Base-by-base conservation (phyloP, 2,329 filamentous ascomycete species). In the Teratosphaeriaceae sp. region DNA sequence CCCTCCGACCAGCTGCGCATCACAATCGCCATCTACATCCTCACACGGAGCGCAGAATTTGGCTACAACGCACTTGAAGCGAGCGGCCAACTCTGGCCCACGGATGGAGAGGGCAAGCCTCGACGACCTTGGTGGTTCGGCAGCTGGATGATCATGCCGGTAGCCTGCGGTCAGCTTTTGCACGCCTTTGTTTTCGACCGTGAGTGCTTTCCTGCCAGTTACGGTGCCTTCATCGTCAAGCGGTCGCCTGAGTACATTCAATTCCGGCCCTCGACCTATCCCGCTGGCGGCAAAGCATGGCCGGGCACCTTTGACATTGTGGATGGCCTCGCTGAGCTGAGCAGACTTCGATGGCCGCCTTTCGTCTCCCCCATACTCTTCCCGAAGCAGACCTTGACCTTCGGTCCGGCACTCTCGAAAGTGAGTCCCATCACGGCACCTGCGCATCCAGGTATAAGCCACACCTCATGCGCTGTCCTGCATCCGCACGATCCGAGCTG, bases 401-500 rank as follows among this genome's bases (percentile, higher is more conserved):
- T 50, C 3, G 40, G 40, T 6, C 60, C 75, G 3, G 71, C 80
- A 3, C 74, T 94, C n/a, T 61, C 73, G 18, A 68, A 76, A 11
- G 82, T 96, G 44, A 75, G 82, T 0, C 85, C 88, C 1, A 79
- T 97, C 42, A 88, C 87, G 1, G 82, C 84, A 1, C 78, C 84
- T 21, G 90, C 90, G 0, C 90, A 97, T 59, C 90, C 90, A 1
- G 80, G 88, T 31, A 90, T 94, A 62, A 82, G 78, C 8, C 84
- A 82, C 20, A 78, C 96, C 16, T 90, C 88, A 33, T 98, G 92
- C 66, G 90, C 90, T 1, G 76, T 90, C 2, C 78, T 97, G 2
- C 90, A 98, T 61, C 89, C 90, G 0, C 74, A 78, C 15, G 86
- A 94, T 56, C 89, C 90, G 1, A 94, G 86, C 15, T 98, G 90